These are phyloP conservation scores for Salix udensis DNA, from an alignment of 345 rosid genomes.

Conservation along the genomic window DNA sequence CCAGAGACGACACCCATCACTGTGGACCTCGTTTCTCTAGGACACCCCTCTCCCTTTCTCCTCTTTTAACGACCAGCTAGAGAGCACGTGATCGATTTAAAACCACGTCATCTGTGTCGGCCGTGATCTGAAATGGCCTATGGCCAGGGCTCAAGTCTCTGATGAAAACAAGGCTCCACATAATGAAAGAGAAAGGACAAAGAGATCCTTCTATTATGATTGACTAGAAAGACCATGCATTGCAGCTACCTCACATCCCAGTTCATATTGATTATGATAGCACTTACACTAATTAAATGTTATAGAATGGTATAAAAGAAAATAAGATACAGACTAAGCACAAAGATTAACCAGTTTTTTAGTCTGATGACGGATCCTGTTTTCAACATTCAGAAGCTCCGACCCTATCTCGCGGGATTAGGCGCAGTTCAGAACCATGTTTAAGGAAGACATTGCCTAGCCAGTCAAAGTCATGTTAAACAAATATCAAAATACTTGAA, in stretches of 20 bases:
- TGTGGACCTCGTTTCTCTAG: neutral
- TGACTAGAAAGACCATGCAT: neutral
- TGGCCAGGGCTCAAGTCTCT: neutral
- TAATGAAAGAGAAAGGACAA: neutral
- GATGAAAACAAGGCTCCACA: neutral
- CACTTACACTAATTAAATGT: neutral
- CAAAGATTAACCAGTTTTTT: neutral
- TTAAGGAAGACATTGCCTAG: constrained; percentile 92
- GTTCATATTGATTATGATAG: neutral
- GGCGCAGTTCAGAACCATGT: constrained; percentile 92
- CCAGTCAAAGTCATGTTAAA: neutral
- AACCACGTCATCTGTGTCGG: neutral
- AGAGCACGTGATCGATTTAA: neutral
- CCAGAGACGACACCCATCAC: neutral
- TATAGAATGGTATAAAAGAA: neutral
- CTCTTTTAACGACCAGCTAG: neutral
- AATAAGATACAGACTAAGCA: neutral
- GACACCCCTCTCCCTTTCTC: neutral
- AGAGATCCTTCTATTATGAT: neutral
- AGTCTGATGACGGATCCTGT: constrained; percentile 3
- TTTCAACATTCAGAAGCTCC: constrained; percentile 42
- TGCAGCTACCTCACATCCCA: neutral
- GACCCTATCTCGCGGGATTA: constrained; percentile 94
- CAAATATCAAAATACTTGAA: neutral
- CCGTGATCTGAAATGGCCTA: neutral